These are phyloP conservation scores for Trichodelitschia bisporula DNA, from an alignment of 495 filamentous ascomycete species.

Conservation along the genomic window DNA sequence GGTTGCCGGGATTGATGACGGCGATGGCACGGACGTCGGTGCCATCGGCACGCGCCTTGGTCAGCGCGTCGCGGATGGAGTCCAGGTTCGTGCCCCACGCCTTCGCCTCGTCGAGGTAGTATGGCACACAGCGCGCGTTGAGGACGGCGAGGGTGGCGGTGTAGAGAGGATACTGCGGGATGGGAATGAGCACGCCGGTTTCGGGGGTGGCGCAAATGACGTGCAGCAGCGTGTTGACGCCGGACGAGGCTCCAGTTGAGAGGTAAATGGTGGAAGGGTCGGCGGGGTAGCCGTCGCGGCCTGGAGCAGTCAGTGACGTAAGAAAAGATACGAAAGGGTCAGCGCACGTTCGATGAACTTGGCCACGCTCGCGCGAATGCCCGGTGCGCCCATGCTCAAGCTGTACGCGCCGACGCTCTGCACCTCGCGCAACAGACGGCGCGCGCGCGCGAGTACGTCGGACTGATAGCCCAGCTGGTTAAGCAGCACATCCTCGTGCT, in stretches of 20 bases:
- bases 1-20: constrained; percentile 96
- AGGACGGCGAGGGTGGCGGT: constrained; percentile 76
- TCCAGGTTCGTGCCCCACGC: constrained; percentile 69
- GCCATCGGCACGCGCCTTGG: constrained; percentile 44
- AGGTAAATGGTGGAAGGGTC: constrained; percentile 62
- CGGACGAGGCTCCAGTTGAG: constrained; percentile 72
- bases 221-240: constrained; percentile 78
- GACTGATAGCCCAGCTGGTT: constrained; percentile 49
- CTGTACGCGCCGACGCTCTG: constrained; percentile 92
- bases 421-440: constrained; percentile 50
- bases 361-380: constrained; percentile 69
- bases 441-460: constrained; percentile 70
- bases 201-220: constrained; percentile 60
- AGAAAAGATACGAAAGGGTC: constrained; percentile 2
- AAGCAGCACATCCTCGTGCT: constrained; percentile 46
- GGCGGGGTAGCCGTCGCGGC: constrained; percentile 67
- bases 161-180: constrained; percentile 95
- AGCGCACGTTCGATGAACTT: constrained; percentile 58
- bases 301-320: no score
- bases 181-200: constrained; percentile 76
- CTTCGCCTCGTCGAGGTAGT: constrained; percentile 66
- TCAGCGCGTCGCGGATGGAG: constrained; percentile 43
- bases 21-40: constrained; percentile 78
- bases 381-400: constrained; percentile 66
- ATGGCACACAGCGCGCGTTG: constrained; percentile 71